Conservation (phyloP, 2,329 filamentous ascomycete genomes). For the Kalmusia sp. region DNA sequence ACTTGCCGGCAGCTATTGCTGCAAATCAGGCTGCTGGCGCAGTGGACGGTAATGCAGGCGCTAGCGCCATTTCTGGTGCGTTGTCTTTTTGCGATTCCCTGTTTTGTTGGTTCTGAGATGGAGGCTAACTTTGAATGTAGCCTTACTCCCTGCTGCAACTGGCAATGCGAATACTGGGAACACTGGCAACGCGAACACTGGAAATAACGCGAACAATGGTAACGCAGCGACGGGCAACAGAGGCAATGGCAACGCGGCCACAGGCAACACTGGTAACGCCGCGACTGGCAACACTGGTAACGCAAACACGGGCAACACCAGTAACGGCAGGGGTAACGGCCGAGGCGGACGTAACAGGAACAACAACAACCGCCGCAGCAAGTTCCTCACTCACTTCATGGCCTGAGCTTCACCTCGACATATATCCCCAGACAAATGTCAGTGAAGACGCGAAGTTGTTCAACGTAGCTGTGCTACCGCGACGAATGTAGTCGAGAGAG, state of each 20-base stretch:
- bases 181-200: constrained; percentile 15
- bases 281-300: constrained; percentile 10
- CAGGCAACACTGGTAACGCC: constrained; percentile 14
- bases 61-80: constrained; percentile 50
- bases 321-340: constrained; percentile 11
- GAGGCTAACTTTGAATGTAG: constrained; percentile 13
- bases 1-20: constrained; percentile 57
- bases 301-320: neutral
- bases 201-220: constrained; percentile 18
- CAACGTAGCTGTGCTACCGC: neutral
- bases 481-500: neutral
- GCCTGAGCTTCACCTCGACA: neutral
- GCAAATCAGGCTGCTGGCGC: constrained; percentile 55
- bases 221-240: constrained; percentile 21
- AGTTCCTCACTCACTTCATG: constrained; percentile 1
- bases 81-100: neutral
- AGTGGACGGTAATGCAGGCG: constrained; percentile 43
- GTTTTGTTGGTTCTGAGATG: constrained; percentile 30
- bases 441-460: too few species aligned
- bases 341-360: too few species aligned
- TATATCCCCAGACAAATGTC: too few species aligned
- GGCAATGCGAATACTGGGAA: constrained; percentile 9
- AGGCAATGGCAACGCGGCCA: constrained; percentile 3
- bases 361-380: constrained; percentile 9
- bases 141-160: constrained; percentile 6